Base-by-base conservation (phyloP, 192 early-diverging fungal genomes). In the Thamnidium elegans region DNA sequence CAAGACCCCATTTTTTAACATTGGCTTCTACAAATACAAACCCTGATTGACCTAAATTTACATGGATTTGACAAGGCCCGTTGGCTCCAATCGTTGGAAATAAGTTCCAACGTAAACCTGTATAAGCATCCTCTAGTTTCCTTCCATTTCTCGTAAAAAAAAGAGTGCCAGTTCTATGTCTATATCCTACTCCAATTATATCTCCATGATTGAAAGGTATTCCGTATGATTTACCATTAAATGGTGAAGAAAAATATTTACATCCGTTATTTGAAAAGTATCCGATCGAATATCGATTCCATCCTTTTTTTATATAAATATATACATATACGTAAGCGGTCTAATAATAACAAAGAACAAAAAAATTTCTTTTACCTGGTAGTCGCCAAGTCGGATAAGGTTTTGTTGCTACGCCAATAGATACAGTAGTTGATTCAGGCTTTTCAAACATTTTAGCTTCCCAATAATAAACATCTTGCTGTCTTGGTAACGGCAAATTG, bases 21-120 rank as follows among this genome's bases (percentile, higher is more conserved):
- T 92, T 92, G 39, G 90, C 90, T 58, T 92, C 90, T 19, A 92
- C 82, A 77, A 92, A 92, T 10, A 92, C 90, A 71, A 90, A 92
- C n/a, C 74, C 74, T 17, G 53, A 52, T 58, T 76, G 74, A 46
- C 78, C 78, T 23, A 80, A 58, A 59, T 80, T 80, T 5, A 77
- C 68, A 21, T 77, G 72, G 0, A 80, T 48, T 55, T 77, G 69
- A 60, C 78, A 80, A 36, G 68, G 65, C 7, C 75, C 75, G 62
- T 77, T 74, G 13, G 78, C 71, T 13, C 78, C 75, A 47, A 80
- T 65, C 4, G 75, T 72, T 7, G 78, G 78, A 10, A 77, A 80
- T 23, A 76, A 62, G 10, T 74, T 72, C 59, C 72, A 73, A n/a
- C 68, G 23, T 30, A 77, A 44, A 1, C 65, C 68, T 3, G 65